Conservation (phyloP, 164 flowering plant genomes). For the Nymphaea colorata region DNA sequence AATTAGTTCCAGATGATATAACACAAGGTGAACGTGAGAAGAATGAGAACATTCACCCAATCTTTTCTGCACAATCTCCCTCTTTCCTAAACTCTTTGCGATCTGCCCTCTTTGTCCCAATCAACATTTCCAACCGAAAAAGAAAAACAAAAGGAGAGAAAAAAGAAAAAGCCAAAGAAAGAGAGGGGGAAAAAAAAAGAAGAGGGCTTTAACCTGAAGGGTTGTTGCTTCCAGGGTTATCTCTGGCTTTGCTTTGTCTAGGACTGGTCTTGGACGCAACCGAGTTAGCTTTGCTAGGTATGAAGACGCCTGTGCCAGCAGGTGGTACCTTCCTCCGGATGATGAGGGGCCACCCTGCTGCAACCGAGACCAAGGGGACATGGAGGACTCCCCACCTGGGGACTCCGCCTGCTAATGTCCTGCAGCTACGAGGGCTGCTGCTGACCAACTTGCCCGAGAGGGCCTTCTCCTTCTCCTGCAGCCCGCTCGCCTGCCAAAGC, state of each 20-base stretch:
- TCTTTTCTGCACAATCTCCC: too few relatives aligned
- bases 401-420: background rate
- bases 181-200: too few relatives aligned
- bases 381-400: background rate
- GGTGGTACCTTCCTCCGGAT: background rate
- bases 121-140: too few relatives aligned
- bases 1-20: too few relatives aligned
- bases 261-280: background rate
- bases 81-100: too few relatives aligned
- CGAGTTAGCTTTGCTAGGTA: background rate
- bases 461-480: background rate
- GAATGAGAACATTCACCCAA: too few relatives aligned
- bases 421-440: background rate
- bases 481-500: background rate
- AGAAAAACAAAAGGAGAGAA: too few relatives aligned
- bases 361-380: background rate
- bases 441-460: background rate
- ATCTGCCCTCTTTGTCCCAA: too few relatives aligned
- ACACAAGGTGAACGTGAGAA: too few relatives aligned
- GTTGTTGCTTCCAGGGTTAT: background rate
- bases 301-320: background rate
- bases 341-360: background rate
- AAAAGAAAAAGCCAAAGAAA: too few relatives aligned
- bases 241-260: background rate
- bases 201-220: background rate